Base-by-base conservation (phyloP, 2,329 filamentous ascomycete genomes). In the Periconia macrospinosa region DNA sequence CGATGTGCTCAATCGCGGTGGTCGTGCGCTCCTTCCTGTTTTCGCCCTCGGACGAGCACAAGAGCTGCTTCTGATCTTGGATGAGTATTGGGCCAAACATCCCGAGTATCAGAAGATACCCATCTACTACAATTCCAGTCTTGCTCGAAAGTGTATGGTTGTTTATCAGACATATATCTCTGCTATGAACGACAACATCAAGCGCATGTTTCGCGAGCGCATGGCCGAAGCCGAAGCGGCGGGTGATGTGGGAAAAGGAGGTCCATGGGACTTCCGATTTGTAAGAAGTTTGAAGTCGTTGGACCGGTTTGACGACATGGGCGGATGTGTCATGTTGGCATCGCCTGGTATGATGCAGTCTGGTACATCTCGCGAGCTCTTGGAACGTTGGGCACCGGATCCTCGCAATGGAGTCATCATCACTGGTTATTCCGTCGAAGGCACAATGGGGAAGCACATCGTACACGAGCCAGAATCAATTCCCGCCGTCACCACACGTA, bases 101-200 rank as follows among this genome's bases (percentile, higher is more conserved):
- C 78, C 86, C 1, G 92, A 97, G 63, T 91, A 88, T 61, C 92
- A 96, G 60, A 92, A 90, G 61, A 88, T 90, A 35, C 94, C 94
- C 6, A 97, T 99, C 57, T 99, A 97, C 78, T 99, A 97, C 73
- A 95, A 95, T 50, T 94, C 91, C 66, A 96, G 96, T 66, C 84
- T 97, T 41, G 94, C 94, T 1, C 83, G 93, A 58, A 94, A 96
- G 75, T 99, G 94, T 77, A 99, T 99, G 94, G 85, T 97, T 30
- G 92, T 97, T 3, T 99, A 99, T 71, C 94, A 97, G 73, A 99
- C 94, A 1, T 99, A 97, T 67, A 91, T 97, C 46, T 91, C 92
- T 46, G 92, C 92, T 51, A 99, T 99, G 94, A 99, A 99, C 72
- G 93, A 97, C 69, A 97, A 97, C 67, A 97, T 99, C 79, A 97